Evolutionary conservation across 192 early-diverging fungal species (phyloP).

Genomic region (Coemansia sp.): DNA sequence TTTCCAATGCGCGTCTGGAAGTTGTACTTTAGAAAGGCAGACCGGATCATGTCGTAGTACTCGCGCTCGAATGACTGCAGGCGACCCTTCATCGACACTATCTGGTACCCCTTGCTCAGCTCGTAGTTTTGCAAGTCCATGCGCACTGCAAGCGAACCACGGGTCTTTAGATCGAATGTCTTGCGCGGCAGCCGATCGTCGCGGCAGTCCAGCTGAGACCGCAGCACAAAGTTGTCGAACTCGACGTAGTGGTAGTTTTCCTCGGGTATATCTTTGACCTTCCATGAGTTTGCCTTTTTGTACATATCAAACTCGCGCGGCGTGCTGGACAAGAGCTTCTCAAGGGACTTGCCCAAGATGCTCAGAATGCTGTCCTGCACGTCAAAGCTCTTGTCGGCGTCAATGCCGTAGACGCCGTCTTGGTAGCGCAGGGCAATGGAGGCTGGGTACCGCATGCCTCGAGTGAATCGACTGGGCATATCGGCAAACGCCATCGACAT

Average conservation of each 20-base stretch:
- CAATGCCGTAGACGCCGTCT: conserved; percentile 75
- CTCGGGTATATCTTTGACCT: conserved; percentile 48
- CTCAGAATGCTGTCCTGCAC: conserved; percentile 70
- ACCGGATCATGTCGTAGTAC: conserved; percentile 91
- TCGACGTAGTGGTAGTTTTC: conserved; percentile 72
- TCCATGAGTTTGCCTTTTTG: conserved; percentile 59
- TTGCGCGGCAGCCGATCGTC: conserved; percentile 70
- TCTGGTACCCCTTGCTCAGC: conserved; percentile 65
- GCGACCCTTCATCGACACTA: conserved; percentile 64
- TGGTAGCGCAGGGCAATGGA: conserved; percentile 69
- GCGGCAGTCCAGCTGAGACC: conserved; percentile 87
- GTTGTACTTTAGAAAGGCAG: conserved; percentile 83
- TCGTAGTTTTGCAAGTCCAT: conserved; percentile 77
- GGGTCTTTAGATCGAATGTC: conserved; percentile 92
- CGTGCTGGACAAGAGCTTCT: conserved; percentile 74
- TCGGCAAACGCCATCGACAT: conserved; percentile 65
- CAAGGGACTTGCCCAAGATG: conserved; percentile 81
- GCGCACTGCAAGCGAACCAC: conserved; percentile 77
- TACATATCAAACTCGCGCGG: conserved; percentile 67
- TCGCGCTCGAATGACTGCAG: conserved; percentile 86
- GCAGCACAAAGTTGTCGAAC: conserved; percentile 72
- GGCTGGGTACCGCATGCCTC: conserved; percentile 62
- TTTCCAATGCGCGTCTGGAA: conserved; percentile 90
- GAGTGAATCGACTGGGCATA: conserved; percentile 64
- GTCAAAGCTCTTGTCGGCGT: conserved; percentile 77